phyloP scores from a whole-genome alignment of 1,139 yeast species.

The Magnusiomyces magnusii region DNA sequence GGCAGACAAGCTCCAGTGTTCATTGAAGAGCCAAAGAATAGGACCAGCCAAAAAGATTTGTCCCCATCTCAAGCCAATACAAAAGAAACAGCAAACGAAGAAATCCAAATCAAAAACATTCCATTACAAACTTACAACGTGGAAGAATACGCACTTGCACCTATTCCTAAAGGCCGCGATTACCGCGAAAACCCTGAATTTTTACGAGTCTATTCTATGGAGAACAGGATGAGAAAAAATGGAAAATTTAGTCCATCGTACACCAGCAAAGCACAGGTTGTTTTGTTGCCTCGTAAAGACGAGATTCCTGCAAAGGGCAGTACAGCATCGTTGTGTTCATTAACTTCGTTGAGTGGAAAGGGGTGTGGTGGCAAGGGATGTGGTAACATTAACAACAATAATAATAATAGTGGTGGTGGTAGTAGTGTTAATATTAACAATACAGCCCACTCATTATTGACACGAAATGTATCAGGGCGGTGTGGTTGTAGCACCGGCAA shows the following conservation, averaged over 20 bases:
- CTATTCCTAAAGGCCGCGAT: slow-evolving; percentile 7
- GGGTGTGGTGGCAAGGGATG: not conserved
- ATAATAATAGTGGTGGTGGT: not conserved
- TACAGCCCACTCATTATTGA: no score
- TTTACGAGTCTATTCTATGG: slow-evolving; percentile 33
- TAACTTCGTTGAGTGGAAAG: not conserved
- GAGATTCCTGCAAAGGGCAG: slow-evolving; percentile 1
- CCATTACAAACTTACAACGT: slow-evolving; percentile 10
- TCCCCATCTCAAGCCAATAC: not conserved
- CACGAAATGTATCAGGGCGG: not conserved
- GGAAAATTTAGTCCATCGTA: slow-evolving; percentile 31
- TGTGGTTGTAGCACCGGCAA: not conserved
- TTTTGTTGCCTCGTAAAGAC: slow-evolving; percentile 9
- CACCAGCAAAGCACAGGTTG: slow-evolving; percentile 17
- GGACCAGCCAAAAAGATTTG: no score
- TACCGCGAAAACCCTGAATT: slow-evolving; percentile 33
- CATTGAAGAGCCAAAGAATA: not conserved
- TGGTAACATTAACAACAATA: no score
- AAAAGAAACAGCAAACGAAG: not conserved
- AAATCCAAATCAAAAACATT: slow-evolving; percentile 12
- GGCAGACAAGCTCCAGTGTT: not conserved
- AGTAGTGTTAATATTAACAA: not conserved
- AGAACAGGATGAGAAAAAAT: slow-evolving; percentile 28
- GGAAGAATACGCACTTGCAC: slow-evolving; percentile 11
- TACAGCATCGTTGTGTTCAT: not conserved